Evolutionary conservation across 2,329 filamentous ascomycete genomes (phyloP).

Genomic region (Aspergillus sp.): DNA sequence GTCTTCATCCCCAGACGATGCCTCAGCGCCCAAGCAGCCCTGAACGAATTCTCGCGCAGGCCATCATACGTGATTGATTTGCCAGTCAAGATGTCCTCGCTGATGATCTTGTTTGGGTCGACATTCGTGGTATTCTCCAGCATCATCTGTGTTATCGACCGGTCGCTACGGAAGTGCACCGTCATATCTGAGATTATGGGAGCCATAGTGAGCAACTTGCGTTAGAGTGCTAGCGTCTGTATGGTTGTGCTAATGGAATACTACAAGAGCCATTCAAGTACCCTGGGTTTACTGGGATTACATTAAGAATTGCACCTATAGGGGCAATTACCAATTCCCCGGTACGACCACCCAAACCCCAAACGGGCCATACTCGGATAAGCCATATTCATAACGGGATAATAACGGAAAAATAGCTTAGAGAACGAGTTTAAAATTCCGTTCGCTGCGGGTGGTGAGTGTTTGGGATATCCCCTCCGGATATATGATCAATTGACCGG

Average conservation of each 20-base stretch:
- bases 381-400: background rate
- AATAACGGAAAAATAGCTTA: background rate
- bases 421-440: background rate
- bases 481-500: background rate
- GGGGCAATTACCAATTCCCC: background rate
- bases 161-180: background rate
- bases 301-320: background rate
- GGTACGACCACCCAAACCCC: background rate
- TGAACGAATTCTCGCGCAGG: background rate
- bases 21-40: background rate
- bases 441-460: background rate
- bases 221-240: background rate
- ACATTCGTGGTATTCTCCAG: background rate
- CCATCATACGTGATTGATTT: background rate
- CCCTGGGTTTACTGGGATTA: background rate
- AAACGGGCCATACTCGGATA: background rate
- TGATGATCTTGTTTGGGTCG: background rate
- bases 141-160: background rate
- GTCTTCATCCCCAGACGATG: background rate
- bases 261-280: background rate
- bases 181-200: background rate
- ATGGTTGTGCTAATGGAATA: background rate
- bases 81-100: background rate
- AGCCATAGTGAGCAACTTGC: background rate
- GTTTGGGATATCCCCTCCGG: background rate